phyloP scores from a whole-genome alignment of 23 red algal species.

The Porphyridium purpureum region DNA sequence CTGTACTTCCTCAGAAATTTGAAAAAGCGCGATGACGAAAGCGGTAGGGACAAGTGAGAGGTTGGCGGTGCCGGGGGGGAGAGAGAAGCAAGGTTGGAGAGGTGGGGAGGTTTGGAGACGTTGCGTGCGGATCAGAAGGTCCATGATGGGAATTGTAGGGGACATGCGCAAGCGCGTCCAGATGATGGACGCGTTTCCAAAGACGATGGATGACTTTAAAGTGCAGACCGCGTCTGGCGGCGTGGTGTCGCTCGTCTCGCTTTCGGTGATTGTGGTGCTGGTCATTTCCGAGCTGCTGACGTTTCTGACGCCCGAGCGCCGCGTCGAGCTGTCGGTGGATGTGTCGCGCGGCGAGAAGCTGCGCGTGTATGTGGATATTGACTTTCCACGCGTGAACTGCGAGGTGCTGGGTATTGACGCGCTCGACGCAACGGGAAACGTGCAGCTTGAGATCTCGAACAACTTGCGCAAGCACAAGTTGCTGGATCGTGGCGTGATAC shows the following conservation, averaged over 20 bases:
- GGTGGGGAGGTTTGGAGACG: too few species aligned
- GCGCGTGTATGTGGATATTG: slow-evolving; percentile 51
- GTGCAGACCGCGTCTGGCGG: slow-evolving; percentile 58
- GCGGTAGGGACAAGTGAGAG: too few species aligned
- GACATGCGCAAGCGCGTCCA: too few species aligned
- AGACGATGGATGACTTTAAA: slow-evolving; percentile 72
- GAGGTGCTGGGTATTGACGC: slow-evolving; percentile 75
- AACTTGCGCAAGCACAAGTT: slow-evolving; percentile 46
- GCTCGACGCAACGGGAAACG: slow-evolving; percentile 31
- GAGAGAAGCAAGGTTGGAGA: too few species aligned
- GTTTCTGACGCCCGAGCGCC: slow-evolving; percentile 24
- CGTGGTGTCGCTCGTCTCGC: slow-evolving; percentile 37
- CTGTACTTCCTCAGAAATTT: too few species aligned
- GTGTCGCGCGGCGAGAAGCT: slow-evolving; percentile 27
- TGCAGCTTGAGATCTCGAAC: slow-evolving; percentile 56
- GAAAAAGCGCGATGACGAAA: too few species aligned
- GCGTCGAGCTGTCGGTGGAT: slow-evolving; percentile 52
- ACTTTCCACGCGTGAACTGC: slow-evolving; percentile 64
- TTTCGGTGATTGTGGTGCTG: slow-evolving; percentile 38
- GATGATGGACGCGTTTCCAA: slow-evolving; percentile 74
- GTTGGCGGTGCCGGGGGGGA: too few species aligned
- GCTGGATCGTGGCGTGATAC: neutral
- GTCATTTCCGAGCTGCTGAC: slow-evolving; percentile 46
- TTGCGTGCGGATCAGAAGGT: too few species aligned
- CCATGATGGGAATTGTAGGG: too few species aligned